Evolutionary conservation across 2,329 filamentous ascomycete species (phyloP), one percentile per base, ranked within the genome.

Genomic region (Orbilia oligospora): DNA sequence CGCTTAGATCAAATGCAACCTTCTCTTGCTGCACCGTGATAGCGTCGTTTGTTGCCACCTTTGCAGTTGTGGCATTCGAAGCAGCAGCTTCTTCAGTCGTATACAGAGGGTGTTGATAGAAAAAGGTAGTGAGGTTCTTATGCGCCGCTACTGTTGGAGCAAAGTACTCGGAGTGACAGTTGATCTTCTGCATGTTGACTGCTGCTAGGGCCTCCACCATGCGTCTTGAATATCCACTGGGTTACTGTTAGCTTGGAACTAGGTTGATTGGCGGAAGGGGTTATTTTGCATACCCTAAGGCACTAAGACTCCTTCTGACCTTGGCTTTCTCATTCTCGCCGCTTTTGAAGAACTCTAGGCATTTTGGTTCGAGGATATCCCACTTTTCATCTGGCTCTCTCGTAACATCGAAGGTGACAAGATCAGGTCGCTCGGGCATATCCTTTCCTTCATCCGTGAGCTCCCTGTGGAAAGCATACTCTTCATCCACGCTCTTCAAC

Each of bases 101-200:
- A 22, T 78, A 78, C 0, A 78, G 55, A 27, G 75, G 75, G n/a
- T 78, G 75, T 33, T 78, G 75, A 38, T 72, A 78, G 68, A 72
- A 78, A 38, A 78, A 78, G 2, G 75, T 72, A 12, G 75, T 78
- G 64, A 78, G 75, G 36, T 78, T 44, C 38, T 51, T 64, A 63
- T 78, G 68, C 4, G 68, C 61, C 2, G 75, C 75, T 8, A 68
- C 75, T 2, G 75, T 78, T 46, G 75, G 68, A n/a, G 75, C 18
- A 33, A 78, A 78, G 68, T 78, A 78, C 8, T 71, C 75, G 8
- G 68, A 71, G 36, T 72, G 63, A 24, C 75, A 78, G 63, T 78
- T 78, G 51, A 78, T 78, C 14, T 65, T 65, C 51, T 72, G 68
- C 22, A 22, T 68, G 64, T 78, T 78, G 5, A 78, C 58, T n/a